These are phyloP conservation scores for Neurospora sp. DNA, from an alignment of 2,329 filamentous ascomycete genomes.

Conservation along the genomic window DNA sequence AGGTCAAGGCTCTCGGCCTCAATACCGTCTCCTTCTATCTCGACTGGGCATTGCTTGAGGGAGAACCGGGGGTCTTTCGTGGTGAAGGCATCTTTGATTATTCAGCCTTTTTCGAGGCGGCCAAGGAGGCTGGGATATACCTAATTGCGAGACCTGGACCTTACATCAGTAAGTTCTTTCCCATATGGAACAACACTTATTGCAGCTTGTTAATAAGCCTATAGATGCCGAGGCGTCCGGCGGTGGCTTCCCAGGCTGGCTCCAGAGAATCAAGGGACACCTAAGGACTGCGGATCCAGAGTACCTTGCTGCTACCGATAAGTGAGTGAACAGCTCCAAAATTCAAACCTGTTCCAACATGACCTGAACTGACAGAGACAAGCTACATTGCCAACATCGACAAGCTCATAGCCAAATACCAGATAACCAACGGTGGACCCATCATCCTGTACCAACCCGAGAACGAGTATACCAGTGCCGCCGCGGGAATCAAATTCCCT, in stretches of 20 bases:
- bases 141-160: slow-evolving; percentile 45
- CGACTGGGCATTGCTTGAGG: slow-evolving; percentile 70
- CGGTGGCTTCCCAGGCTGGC: slow-evolving; percentile 74
- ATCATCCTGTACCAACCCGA: slow-evolving; percentile 73
- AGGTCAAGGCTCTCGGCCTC: slow-evolving; percentile 72
- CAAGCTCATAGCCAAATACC: slow-evolving; percentile 58
- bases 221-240: slow-evolving; percentile 60
- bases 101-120: slow-evolving; percentile 68
- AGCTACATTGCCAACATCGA: slow-evolving; percentile 54
- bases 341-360: neutral
- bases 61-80: slow-evolving; percentile 57
- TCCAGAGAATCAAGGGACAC: slow-evolving; percentile 56
- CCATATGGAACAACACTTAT: neutral
- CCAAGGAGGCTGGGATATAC: slow-evolving; percentile 63
- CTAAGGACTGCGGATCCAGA: slow-evolving; percentile 53
- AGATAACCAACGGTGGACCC: slow-evolving; percentile 76
- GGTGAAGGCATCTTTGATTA: slow-evolving; percentile 64
- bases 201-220: neutral
- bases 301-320: slow-evolving; percentile 57
- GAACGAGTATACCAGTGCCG: slow-evolving; percentile 59
- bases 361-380: neutral
- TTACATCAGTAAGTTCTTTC: slow-evolving; percentile 14
- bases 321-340: slow-evolving; percentile 30
- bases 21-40: slow-evolving; percentile 72
- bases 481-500: slow-evolving; percentile 44